These are phyloP conservation scores for Talaromyces sp. DNA, from an alignment of 2,329 filamentous ascomycete species.

Conservation along the genomic window DNA sequence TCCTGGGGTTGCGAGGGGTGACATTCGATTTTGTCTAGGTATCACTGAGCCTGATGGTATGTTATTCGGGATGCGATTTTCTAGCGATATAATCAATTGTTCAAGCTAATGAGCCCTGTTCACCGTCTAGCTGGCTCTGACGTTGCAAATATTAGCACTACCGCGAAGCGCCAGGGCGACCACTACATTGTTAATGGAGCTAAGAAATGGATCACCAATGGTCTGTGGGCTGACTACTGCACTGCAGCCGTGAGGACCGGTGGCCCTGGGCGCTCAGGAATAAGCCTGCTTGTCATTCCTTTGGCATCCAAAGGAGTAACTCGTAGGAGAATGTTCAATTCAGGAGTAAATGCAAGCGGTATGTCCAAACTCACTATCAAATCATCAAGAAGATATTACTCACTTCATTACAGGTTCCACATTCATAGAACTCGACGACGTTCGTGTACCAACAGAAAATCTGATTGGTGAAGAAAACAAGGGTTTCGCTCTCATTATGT, in stretches of 20 bases:
- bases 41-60: constrained; percentile 65
- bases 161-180: constrained; percentile 55
- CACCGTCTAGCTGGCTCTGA: constrained; percentile 59
- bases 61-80: constrained; percentile 49
- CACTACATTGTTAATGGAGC: constrained; percentile 66
- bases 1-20: constrained; percentile 60
- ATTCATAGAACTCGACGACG: constrained; percentile 72
- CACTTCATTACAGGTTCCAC: constrained; percentile 45
- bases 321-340: constrained; percentile 58
- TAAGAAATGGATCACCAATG: constrained; percentile 71
- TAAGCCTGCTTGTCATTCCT: constrained; percentile 68
- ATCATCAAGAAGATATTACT: not conserved
- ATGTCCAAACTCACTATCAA: constrained; percentile 17
- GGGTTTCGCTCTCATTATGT: constrained; percentile 74
- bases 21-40: constrained; percentile 64
- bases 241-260: constrained; percentile 64
- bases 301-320: constrained; percentile 65
- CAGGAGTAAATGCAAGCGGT: constrained; percentile 67
- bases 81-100: not conserved
- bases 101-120: constrained; percentile 38
- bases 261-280: constrained; percentile 60
- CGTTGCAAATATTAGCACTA: constrained; percentile 65
- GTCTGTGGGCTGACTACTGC: constrained; percentile 62
- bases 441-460: constrained; percentile 69
- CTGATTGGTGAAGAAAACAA: constrained; percentile 69